Percentiles rank a stretch among this genome's conserved stretches.
Evolutionary conservation across 148 eudicot genomes (phyloP).

Genomic region (Persicaria tinctoria): DNA sequence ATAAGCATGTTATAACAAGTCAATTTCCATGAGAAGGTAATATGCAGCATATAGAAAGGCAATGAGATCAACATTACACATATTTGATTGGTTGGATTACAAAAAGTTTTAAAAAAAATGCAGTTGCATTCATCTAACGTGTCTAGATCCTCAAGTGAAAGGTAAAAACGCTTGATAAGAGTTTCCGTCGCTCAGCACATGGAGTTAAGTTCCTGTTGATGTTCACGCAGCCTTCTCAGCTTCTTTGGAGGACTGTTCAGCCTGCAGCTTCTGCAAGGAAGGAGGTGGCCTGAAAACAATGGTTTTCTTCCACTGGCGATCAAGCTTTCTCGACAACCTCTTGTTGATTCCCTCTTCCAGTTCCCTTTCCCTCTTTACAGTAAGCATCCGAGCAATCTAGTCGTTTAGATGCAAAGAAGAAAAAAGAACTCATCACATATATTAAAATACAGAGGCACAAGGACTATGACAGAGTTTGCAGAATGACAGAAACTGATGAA

Average conservation of each 20-base stretch:
- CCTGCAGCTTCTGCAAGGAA: slow-evolving; percentile 59
- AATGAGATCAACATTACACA: neutral
- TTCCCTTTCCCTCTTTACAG: slow-evolving; percentile 86
- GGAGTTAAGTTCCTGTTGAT: neutral
- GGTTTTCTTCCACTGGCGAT: slow-evolving; percentile 72
- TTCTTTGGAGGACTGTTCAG: slow-evolving; percentile 58
- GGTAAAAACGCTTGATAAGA: neutral
- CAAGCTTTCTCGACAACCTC: slow-evolving; percentile 85
- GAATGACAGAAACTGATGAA: too few species aligned
- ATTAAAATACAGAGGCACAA: too few species aligned
- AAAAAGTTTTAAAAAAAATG: neutral
- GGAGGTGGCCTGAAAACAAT: slow-evolving; percentile 80
- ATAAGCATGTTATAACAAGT: too few species aligned
- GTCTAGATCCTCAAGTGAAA: slow-evolving; percentile 3
- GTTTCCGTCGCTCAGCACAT: neutral
- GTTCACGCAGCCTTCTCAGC: slow-evolving; percentile 56
- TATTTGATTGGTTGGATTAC: neutral
- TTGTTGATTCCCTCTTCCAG: slow-evolving; percentile 72
- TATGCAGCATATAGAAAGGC: neutral
- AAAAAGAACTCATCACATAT: too few species aligned
- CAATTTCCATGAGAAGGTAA: neutral
- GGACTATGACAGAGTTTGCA: too few species aligned
- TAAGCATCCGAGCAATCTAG: slow-evolving; percentile 84
- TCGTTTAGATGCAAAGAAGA: neutral
- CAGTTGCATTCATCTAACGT: neutral